These are phyloP conservation scores for Eucalyptus regnans DNA, from an alignment of 345 rosid species.

Conservation along the genomic window DNA sequence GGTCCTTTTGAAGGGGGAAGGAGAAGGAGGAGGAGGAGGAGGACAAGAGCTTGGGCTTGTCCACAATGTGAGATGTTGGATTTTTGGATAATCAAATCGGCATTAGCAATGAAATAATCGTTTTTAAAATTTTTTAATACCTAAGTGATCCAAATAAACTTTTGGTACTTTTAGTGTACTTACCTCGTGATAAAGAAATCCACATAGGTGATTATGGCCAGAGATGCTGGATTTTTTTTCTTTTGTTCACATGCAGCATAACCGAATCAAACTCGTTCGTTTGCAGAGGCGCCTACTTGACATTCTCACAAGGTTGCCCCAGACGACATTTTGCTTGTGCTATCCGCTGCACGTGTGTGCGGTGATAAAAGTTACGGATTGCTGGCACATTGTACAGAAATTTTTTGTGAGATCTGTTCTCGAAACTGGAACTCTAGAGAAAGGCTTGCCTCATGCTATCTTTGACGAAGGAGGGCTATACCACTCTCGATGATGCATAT, in stretches of 20 bases:
- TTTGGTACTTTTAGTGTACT: too few relatives aligned
- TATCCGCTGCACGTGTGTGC: constrained; percentile 39
- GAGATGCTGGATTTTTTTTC: background rate
- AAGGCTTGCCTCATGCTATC: constrained; percentile 37
- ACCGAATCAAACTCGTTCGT: constrained; percentile 18
- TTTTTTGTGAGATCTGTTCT: constrained; percentile 43
- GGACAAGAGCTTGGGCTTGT: background rate
- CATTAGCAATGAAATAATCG: too few relatives aligned
- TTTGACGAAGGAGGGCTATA: constrained; percentile 47
- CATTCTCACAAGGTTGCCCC: constrained; percentile 38
- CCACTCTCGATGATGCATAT: constrained; percentile 52
- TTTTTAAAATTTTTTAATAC: too few relatives aligned
- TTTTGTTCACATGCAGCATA: background rate
- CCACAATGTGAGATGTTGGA: background rate
- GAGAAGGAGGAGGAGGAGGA: background rate
- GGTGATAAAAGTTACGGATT: constrained; percentile 37
- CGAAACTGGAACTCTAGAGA: constrained; percentile 42
- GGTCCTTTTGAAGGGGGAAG: constrained; percentile 7
- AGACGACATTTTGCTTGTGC: constrained; percentile 52
- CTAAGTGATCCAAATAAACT: too few relatives aligned
- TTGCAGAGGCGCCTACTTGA: constrained; percentile 50
- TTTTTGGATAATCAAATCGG: too few relatives aligned
- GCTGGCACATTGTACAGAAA: constrained; percentile 29
- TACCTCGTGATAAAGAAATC: background rate
- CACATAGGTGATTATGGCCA: background rate